Base-by-base conservation (phyloP, 306 rosid species). In the Elaeagnus macrophylla region DNA sequence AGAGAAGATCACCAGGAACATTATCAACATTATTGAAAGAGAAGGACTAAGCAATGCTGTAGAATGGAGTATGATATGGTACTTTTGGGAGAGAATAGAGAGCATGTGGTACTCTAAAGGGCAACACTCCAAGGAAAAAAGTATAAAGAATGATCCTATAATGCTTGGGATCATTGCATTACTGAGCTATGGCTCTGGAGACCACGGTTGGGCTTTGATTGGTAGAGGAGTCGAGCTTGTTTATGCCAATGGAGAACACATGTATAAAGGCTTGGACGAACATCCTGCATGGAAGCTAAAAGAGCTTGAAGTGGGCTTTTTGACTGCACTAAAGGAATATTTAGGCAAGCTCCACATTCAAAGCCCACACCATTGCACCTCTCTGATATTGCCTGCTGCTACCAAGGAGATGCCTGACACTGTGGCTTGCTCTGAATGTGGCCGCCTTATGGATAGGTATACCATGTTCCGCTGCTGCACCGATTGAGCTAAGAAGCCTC, bases 1-100 rank as follows among this genome's bases (percentile, higher is more conserved):
- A 11, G 77, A 82, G 50, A 74, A 58, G 60, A 51, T 69, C 6
- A 37, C 7, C 20, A 67, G 1, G 13, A 60, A 56, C 54, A 73
- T 52, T 73, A 48, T 15, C 0, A 47, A 16, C 13, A 48, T 66
- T 7, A 43, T 18, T 12, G 18, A 5, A 14, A 2, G 46, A 15
- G 85, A 80, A 43, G 69, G 62, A 0, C 40, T 82, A 16, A 76
- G 88, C 74, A 57, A 37, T 42, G 10, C 50, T 47, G 62, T 77
- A 0, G 85, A 86, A 37, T 39, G 40, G 25, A 56, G 50, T 42
- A 39, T 61, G 32, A 73, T 75, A 2, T 86, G 95, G 95, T 82
- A 66, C 80, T 86, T 86, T 69, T 86, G 95, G 95, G 65, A 73
- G 6, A 75, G 89, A 42, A 19, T 82, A 0, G 85, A 76, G 53